Percentiles rank a stretch among this genome's conserved stretches.
Evolutionary conservation across 495 filamentous ascomycete species (phyloP).

Genomic region (Rhypophila decipiens): DNA sequence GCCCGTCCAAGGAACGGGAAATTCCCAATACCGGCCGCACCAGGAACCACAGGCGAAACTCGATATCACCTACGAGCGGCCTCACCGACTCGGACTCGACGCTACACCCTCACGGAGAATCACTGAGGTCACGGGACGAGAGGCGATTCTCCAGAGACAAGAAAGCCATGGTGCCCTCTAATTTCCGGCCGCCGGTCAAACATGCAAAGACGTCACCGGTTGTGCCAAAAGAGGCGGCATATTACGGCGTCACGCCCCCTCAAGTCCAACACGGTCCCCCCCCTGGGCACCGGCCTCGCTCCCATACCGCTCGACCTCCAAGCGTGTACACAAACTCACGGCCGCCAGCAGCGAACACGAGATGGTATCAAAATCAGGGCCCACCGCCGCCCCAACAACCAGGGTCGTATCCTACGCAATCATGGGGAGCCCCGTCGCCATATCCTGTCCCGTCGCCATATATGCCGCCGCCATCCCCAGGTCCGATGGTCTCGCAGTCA

Average conservation of each 20-base stretch:
- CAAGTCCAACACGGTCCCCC: slow-evolving; percentile 22
- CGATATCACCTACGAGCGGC: slow-evolving; percentile 20
- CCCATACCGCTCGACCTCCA: slow-evolving; percentile 23
- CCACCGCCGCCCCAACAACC: slow-evolving; percentile 5
- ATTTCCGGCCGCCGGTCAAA: slow-evolving; percentile 19
- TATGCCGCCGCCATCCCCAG: slow-evolving; percentile 6
- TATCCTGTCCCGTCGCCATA: slow-evolving; percentile 3
- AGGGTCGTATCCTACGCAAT: slow-evolving; percentile 17
- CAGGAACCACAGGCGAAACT: slow-evolving; percentile 27
- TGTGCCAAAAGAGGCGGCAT: slow-evolving; percentile 25
- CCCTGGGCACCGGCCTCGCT: slow-evolving; percentile 35
- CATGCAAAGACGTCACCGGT: slow-evolving; percentile 23
- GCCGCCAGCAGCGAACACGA: slow-evolving; percentile 24
- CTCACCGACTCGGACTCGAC: slow-evolving; percentile 42
- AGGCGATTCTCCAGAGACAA: slow-evolving; percentile 17
- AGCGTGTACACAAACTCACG: slow-evolving; percentile 23
- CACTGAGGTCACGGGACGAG: slow-evolving; percentile 23
- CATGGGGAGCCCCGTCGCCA: slow-evolving; percentile 5
- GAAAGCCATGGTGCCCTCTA: slow-evolving; percentile 22
- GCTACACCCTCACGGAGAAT: slow-evolving; percentile 21
- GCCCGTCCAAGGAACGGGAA: slow-evolving; percentile 26
- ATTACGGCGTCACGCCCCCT: slow-evolving; percentile 34
- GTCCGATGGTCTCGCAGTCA: slow-evolving; percentile 15
- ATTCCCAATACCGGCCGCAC: slow-evolving; percentile 39
- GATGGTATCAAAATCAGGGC: slow-evolving; percentile 16